Base-by-base conservation (phyloP, 768 basidiomycete genomes). In the Boletus sp. region DNA sequence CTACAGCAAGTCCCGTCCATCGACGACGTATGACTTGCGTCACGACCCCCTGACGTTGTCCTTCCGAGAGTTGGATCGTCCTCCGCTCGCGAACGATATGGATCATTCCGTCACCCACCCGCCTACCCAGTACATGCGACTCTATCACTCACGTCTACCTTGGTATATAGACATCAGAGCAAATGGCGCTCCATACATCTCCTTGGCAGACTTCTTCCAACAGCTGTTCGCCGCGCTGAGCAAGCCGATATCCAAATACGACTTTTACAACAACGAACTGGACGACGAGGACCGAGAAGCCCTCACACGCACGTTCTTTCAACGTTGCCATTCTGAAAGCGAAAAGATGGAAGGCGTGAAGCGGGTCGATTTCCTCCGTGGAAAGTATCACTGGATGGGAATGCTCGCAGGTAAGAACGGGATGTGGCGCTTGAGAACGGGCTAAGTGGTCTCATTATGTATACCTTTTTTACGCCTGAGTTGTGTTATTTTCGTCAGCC, bases 161-260 rank as follows among this genome's bases (percentile, higher is more conserved):
- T 88, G 87, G 87, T 84, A 80, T 68, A 77, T 88, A 64, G 85
- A 87, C 58, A 72, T 86, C 17, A 62, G 64, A 23, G 68, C 77
- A 38, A 66, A 66, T 8, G 58, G 58, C 27, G 74, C 76, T 3
- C 69, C 78, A 23, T 85, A 84, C n/a, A 75, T 87, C 50, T 83
- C 83, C 6, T 70, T 88, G 3, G 70, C 70, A 33, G 83, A 87
- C 55, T 71, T 88, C 15, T 69, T 87, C 47, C 53, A 59, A 32
- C 77, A 79, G 54, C 66, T 86, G 43, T 77, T 72, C 47, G 51
- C 48, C 23, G 71, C 76, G 45, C 72, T 87, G 43, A 67, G 72
- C 49, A 68, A 63, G 45, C 76, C 69, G 8, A 83, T 88, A 47
- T 64, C 69, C 11, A 72, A 72, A 21, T 64, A 75, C 37, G 83